phyloP scores from a whole-genome alignment of 2,329 filamentous ascomycete species.

The Incumbomyces delicatus region DNA sequence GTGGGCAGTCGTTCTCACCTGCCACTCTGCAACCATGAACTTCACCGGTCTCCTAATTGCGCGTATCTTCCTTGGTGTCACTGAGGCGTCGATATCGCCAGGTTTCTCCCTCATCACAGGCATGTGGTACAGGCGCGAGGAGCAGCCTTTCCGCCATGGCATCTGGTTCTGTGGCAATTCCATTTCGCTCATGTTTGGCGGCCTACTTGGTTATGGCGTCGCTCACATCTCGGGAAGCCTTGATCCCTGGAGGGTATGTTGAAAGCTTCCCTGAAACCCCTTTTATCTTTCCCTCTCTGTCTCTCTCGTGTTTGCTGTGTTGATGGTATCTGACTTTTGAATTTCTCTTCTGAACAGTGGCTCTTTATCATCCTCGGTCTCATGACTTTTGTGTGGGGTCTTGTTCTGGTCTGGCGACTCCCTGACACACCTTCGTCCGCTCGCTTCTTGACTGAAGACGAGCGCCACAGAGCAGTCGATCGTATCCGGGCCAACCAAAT shows the following conservation, averaged over 20 bases:
- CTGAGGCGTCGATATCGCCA: slow-evolving; percentile 30
- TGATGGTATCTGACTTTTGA: no score
- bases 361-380: no score
- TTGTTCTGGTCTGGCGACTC: no score
- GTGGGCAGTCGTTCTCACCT: slow-evolving; percentile 34
- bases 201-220: slow-evolving; percentile 22
- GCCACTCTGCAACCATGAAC: slow-evolving; percentile 34
- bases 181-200: slow-evolving; percentile 23
- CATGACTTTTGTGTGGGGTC: no score
- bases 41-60: slow-evolving; percentile 31
- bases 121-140: slow-evolving; percentile 31
- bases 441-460: slow-evolving; percentile 20
- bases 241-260: slow-evolving; percentile 21
- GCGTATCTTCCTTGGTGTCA: slow-evolving; percentile 34
- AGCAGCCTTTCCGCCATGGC: slow-evolving; percentile 27
- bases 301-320: no score
- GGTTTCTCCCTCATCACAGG: slow-evolving; percentile 31
- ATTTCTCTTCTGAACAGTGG: no score
- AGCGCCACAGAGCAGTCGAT: slow-evolving; percentile 19
- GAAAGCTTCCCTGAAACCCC: slow-evolving; percentile 2
- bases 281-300: no score
- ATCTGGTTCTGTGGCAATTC: slow-evolving; percentile 29
- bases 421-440: slow-evolving; percentile 10
- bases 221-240: slow-evolving; percentile 19
- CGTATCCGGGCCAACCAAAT: slow-evolving; percentile 21